phyloP scores from a whole-genome alignment of 805 yeast species.

The Naumovozyma baii region DNA sequence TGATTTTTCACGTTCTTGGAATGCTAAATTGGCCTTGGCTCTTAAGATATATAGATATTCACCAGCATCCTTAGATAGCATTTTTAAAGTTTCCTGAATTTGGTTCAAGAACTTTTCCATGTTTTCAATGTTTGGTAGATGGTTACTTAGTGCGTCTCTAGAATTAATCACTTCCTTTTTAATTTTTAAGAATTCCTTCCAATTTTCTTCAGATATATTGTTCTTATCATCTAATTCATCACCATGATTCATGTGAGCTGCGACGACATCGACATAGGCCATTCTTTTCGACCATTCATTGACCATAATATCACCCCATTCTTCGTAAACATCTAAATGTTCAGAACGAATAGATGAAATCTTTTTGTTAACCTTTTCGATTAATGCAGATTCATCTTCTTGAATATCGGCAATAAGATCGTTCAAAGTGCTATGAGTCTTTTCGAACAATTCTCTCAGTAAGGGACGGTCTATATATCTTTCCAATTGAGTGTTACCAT shows the following conservation, averaged over 20 bases:
- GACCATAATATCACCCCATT: slow-evolving; percentile 60
- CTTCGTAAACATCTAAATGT: slow-evolving; percentile 59
- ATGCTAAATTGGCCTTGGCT: slow-evolving; percentile 48
- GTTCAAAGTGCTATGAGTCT: slow-evolving; percentile 3
- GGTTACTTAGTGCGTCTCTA: slow-evolving; percentile 42
- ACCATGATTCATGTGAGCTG: slow-evolving; percentile 9
- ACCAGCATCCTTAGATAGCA: slow-evolving; percentile 49
- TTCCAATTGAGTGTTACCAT: slow-evolving; percentile 29
- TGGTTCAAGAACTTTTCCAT: slow-evolving; percentile 27
- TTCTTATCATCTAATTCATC: slow-evolving; percentile 24
- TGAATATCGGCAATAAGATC: slow-evolving; percentile 16
- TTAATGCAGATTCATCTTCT: slow-evolving; percentile 22
- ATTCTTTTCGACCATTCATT: slow-evolving; percentile 55
- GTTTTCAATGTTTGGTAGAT: slow-evolving; percentile 4
- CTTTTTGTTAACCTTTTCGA: slow-evolving; percentile 29
- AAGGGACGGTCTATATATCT: slow-evolving; percentile 38
- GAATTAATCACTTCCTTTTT: slow-evolving; percentile 46
- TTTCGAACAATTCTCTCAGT: slow-evolving; percentile 34
- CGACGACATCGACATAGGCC: slow-evolving; percentile 32
- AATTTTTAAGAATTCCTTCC: slow-evolving; percentile 51
- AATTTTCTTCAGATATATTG: slow-evolving; percentile 37
- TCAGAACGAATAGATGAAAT: slow-evolving; percentile 33
- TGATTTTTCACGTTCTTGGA: slow-evolving; percentile 43
- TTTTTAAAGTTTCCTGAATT: slow-evolving; percentile 34
- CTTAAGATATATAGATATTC: slow-evolving; percentile 48